Evolutionary conservation across 176 grass and related monocot species (phyloP), one percentile per base, ranked within the genome.

Genomic region (Bromus sterilis): DNA sequence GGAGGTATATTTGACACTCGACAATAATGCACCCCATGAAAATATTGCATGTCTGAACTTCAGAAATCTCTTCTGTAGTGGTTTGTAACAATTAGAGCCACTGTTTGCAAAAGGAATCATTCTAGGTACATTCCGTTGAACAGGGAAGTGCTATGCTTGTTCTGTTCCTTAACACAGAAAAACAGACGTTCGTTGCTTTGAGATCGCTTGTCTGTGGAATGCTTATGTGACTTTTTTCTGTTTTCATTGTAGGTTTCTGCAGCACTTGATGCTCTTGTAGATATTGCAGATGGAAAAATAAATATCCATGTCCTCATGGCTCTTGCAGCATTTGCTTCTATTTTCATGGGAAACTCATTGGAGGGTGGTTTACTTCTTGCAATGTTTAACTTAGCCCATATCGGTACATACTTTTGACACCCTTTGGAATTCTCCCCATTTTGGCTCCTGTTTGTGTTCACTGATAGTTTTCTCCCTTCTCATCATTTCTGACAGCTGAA

Each of bases 261-360:
- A 78, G 92, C 95, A 33, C 90, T 98, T 87, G 95, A 98, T 80
- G 95, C 95, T 78, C 78, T 91, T 91, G 78, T 98, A 84, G 88
- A 87, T 87, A 94, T 98, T 77, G 92, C 92, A 8, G 90, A 80
- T 66, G 92, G 95, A 42, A 98, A 85, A 86, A 94, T 98, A 81
- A 94, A 98, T 77, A 98, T 98, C 76, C 95, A 98, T 86, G 95
- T 98, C 15, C 88, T 98, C 18, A 98, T 98, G 95, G 95, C 95
- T 72, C 88, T 98, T 78, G 95, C 95, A 85, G 95, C 95, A 58
- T 98, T 98, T 91, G 92, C 92, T 58, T 98, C 95, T 59, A 86
- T 98, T 82, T 98, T 98, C 80, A 98, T 98, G 95, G 95, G 95
- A 28, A 98, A 98, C 55, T 83, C 95, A 40, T 88, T 98, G 88